These are phyloP conservation scores for Talaromyces thailandensis DNA, from an alignment of 495 filamentous ascomycete genomes.

Conservation along the genomic window DNA sequence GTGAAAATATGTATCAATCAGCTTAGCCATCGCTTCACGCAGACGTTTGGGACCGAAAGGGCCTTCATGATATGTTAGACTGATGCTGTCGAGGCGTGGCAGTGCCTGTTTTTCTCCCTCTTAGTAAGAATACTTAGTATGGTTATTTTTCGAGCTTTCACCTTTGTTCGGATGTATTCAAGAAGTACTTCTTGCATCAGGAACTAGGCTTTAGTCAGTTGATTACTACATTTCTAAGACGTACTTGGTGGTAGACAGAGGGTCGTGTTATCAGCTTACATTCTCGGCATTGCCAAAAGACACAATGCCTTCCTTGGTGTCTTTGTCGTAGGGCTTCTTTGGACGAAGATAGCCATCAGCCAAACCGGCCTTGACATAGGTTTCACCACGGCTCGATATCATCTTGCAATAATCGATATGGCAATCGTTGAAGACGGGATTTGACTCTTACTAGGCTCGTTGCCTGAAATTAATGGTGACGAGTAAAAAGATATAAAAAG, in stretches of 20 bases:
- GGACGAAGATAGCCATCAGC: not conserved
- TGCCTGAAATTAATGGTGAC: not conserved
- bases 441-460: not conserved
- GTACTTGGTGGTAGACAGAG: too few relatives aligned
- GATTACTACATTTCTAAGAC: not conserved
- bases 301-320: not conserved
- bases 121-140: not conserved
- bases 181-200: slow-evolving; percentile 30
- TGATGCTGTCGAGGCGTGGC: not conserved
- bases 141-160: not conserved
- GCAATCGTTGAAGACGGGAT: not conserved
- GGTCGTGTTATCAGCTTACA: not conserved
- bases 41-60: slow-evolving; percentile 22
- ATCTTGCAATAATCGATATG: not conserved
- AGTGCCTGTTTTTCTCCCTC: not conserved
- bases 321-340: not conserved
- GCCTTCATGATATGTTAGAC: slow-evolving; percentile 37
- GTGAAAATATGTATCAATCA: slow-evolving; percentile 34
- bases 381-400: not conserved
- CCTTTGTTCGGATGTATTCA: slow-evolving; percentile 17
- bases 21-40: slow-evolving; percentile 30
- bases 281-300: slow-evolving; percentile 22
- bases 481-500: not conserved
- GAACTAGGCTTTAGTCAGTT: not conserved
- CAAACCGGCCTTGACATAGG: slow-evolving; percentile 1